These are phyloP conservation scores for Flaveria sonorensis DNA, from an alignment of 129 eudicot species.

Conservation along the genomic window DNA sequence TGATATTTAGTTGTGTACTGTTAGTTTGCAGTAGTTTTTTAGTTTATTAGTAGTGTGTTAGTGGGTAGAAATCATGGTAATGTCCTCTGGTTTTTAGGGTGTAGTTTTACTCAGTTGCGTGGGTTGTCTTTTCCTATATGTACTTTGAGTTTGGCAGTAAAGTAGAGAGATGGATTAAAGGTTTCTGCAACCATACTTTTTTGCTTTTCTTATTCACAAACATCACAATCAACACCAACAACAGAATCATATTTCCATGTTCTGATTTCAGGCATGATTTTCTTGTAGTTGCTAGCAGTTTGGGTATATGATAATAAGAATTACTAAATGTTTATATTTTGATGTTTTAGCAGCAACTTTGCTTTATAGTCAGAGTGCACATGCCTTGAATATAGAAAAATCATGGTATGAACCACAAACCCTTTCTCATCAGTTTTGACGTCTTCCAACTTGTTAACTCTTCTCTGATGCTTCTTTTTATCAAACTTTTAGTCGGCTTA, in stretches of 20 bases:
- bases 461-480: neutral
- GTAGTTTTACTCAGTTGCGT: too few species aligned
- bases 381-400: slow-evolving; percentile 57
- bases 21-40: too few species aligned
- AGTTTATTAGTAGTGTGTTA: too few species aligned
- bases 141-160: too few species aligned
- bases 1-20: too few species aligned
- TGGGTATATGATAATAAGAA: slow-evolving; percentile 11
- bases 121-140: too few species aligned
- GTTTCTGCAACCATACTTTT: too few species aligned
- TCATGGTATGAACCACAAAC: slow-evolving; percentile 47
- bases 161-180: too few species aligned
- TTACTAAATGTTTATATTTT: slow-evolving; percentile 15
- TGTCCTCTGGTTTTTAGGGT: too few species aligned
- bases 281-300: slow-evolving; percentile 18
- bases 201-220: too few species aligned
- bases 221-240: too few species aligned
- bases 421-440: slow-evolving; percentile 15
- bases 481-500: neutral
- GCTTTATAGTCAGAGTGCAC: slow-evolving; percentile 58
- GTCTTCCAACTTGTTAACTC: slow-evolving; percentile 28
- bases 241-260: neutral
- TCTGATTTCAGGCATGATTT: neutral
- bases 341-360: slow-evolving; percentile 63
- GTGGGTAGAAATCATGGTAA: too few species aligned